A percentile compares a stretch with the other conserved stretches of the same genome.
These are phyloP conservation scores for Nelumbo lutea DNA, from an alignment of 164 flowering plant species.

Conservation along the genomic window DNA sequence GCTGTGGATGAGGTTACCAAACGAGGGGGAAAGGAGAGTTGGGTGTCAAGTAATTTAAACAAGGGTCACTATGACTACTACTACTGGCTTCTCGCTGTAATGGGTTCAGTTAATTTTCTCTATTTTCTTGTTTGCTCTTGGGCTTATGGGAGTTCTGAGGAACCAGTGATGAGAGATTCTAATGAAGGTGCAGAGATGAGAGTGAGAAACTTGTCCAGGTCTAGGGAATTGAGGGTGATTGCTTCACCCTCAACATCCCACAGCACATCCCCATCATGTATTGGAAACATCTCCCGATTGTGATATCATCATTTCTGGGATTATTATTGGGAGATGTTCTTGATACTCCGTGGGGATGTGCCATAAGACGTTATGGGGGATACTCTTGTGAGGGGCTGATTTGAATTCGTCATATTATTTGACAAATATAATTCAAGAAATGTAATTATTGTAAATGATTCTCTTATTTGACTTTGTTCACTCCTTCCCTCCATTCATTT, in stretches of 20 bases:
- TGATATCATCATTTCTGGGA: too few relatives aligned
- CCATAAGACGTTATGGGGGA: too few relatives aligned
- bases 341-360: too few relatives aligned
- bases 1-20: constrained; percentile 22
- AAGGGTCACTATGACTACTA: constrained; percentile 34
- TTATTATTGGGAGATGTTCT: too few relatives aligned
- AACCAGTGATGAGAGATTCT: neutral
- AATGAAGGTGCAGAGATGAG: constrained; percentile 2
- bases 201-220: neutral
- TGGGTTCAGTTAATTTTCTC: constrained; percentile 18
- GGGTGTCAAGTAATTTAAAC: constrained; percentile 28
- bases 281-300: too few relatives aligned
- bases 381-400: too few relatives aligned
- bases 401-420: too few relatives aligned
- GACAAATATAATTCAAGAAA: too few relatives aligned
- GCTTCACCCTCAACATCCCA: neutral
- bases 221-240: neutral
- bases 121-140: constrained; percentile 25
- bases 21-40: constrained; percentile 23
- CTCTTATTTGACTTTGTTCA: too few relatives aligned
- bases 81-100: constrained; percentile 20
- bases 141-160: constrained; percentile 20
- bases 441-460: too few relatives aligned
- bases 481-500: too few relatives aligned
- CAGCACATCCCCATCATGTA: too few relatives aligned